Evolutionary conservation across 768 basidiomycete genomes (phyloP).

Genomic region (Auricularia cornea): DNA sequence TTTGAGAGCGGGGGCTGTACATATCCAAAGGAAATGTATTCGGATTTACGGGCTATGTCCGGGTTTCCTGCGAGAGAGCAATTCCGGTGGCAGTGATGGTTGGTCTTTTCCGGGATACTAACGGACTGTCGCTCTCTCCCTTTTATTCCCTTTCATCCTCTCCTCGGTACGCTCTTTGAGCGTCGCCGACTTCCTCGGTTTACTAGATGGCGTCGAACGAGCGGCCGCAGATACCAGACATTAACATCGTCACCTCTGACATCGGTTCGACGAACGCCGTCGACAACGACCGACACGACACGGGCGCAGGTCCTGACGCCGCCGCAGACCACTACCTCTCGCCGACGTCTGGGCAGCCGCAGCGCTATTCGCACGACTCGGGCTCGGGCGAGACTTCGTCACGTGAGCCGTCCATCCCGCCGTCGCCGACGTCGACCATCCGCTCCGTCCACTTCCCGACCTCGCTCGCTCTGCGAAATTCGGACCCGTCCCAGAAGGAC

Average conservation of each 20-base stretch:
- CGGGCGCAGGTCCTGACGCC: not conserved
- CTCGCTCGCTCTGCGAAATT: slow-evolving; percentile 53
- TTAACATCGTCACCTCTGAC: slow-evolving; percentile 25
- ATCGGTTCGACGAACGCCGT: slow-evolving; percentile 22
- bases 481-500: slow-evolving; percentile 44
- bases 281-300: slow-evolving; percentile 7
- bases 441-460: slow-evolving; percentile 55
- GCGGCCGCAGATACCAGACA: not conserved
- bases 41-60: no score
- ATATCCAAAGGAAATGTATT: no score
- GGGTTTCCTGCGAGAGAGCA: no score
- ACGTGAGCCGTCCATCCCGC: slow-evolving; percentile 32
- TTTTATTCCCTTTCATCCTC: not conserved
- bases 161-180: not conserved
- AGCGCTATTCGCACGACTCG: slow-evolving; percentile 22
- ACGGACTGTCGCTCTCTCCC: not conserved
- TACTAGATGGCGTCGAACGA: not conserved
- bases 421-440: slow-evolving; percentile 67
- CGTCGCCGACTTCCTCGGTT: not conserved
- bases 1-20: not conserved
- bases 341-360: not conserved
- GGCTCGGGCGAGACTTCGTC: slow-evolving; percentile 9
- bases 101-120: not conserved
- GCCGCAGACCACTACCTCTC: not conserved
- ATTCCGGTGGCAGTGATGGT: no score